Evolutionary conservation across 441 rosid species (phyloP), one percentile per base, ranked within the genome.

Genomic region (Populus hybrid): DNA sequence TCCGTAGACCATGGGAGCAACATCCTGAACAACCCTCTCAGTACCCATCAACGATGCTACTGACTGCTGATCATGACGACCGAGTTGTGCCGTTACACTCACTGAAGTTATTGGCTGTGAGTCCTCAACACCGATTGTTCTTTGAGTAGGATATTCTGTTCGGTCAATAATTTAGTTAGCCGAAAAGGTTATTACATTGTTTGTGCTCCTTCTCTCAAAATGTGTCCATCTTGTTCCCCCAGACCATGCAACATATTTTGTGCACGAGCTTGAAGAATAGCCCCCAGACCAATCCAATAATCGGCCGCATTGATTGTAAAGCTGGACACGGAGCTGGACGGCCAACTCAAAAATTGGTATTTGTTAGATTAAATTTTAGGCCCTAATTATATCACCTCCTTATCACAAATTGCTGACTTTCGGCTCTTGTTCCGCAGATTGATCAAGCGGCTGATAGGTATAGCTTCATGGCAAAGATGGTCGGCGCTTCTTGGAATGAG

Each of bases 41-140:
- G 82, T 95, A 94, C 77, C 99, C 99, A 14, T 68, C 99, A 30
- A 95, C 99, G 69, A 93, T 95, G 98, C 84, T 95, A 32, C 78
- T 95, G 82, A 95, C 98, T n/a, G 99, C 98, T 53, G 99, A 96
- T 80, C 98, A 94, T 65, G 99, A 96, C 50, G 98, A 96, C 79
- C 90, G 99, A 71, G 99, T 96, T 68, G 99, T 96, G 65, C 97
- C 99, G n/a, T 84, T 91, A 61, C 99, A 96, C 87, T 84, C 99
- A 0, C 85, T 96, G 68, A 96, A 96, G 85, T 81, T 93, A 73
- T 87, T 96, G 79, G 97, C 98, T 71, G 99, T 94, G 65, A 79
- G 95, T 86, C 81, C 63, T 73, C 67, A n/a, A 18, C 0, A 12
- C 57, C 24, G 11, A 30, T n/a, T 9, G 12, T 11, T 66, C 2